Evolutionary conservation across 805 yeast species (phyloP).

Genomic region (Scheffersomyces amazonensis): DNA sequence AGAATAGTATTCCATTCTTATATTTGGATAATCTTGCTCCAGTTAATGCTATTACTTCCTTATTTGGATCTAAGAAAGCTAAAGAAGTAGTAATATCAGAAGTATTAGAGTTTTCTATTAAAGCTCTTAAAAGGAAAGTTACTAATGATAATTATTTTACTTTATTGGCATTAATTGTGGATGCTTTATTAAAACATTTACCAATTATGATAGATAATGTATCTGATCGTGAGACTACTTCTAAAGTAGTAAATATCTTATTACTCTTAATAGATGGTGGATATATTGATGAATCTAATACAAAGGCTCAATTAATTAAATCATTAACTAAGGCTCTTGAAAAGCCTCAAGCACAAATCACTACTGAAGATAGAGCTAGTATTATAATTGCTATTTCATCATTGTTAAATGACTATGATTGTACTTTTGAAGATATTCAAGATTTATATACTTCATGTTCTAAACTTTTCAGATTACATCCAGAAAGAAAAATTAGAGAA

Average conservation of each 20-base stretch:
- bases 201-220: constrained; percentile 47
- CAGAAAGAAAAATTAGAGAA: constrained; percentile 60
- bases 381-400: constrained; percentile 56
- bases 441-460: constrained; percentile 51
- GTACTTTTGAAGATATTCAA: constrained; percentile 49
- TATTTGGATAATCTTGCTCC: constrained; percentile 55
- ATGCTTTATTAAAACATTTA: constrained; percentile 48
- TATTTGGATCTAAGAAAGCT: constrained; percentile 48
- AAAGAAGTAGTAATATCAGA: constrained; percentile 62
- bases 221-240: constrained; percentile 43
- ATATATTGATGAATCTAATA: constrained; percentile 52
- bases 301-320: constrained; percentile 50
- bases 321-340: constrained; percentile 62
- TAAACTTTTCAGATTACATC: constrained; percentile 54
- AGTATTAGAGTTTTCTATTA: constrained; percentile 53
- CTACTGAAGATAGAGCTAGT: constrained; percentile 50
- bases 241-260: constrained; percentile 51
- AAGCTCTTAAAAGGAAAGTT: constrained; percentile 34
- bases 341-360: constrained; percentile 52
- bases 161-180: constrained; percentile 57
- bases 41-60: constrained; percentile 50
- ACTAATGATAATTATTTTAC: constrained; percentile 43
- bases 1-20: constrained; percentile 49
- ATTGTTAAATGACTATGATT: constrained; percentile 51
- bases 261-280: constrained; percentile 54